Base-by-base conservation (phyloP, 2,329 filamentous ascomycete species). In the Pseudocercospora pini-densiflorae region DNA sequence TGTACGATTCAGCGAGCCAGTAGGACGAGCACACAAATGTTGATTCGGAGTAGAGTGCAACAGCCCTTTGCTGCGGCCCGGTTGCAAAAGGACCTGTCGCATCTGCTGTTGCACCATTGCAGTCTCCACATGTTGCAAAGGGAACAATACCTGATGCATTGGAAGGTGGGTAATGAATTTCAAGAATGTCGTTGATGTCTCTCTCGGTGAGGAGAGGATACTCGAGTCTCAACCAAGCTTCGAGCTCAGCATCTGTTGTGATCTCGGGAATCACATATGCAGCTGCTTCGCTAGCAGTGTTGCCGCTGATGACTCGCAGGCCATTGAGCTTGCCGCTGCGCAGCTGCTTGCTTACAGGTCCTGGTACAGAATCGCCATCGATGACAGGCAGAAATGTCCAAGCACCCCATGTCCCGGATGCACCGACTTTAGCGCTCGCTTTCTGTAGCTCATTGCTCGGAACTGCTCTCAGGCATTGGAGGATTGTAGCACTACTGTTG, bases 21-120 rank as follows among this genome's bases (percentile, higher is more conserved):
- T 87, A 87, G 0, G 83, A 81, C 0, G 86, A 83, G 72, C 87
- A 88, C 51, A 84, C 79, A 58, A 71, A 71, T 2, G 84, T 85
- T 0, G 82, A 78, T 74, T 89, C 86, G 51, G 82, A 84, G 68
- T 84, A 84, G 51, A 88, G 81, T 70, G 86, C 84, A 65, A 80
- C 77, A 12, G 81, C 83, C 23, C 82, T 33, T 55, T 64, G 62
- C 23, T 43, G 57, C 8, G 45, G 62, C 81, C 2, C 79, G 84
- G 49, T 80, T 79, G 40, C 79, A 77, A 24, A 58, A 19, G 62
- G 47, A 47, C 82, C 84, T 43, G 84, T 79, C 45, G 84, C 84
- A 23, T 87, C 75, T 1, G 86, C 84, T 4, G 80, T 87, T 0
- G 80, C 79, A 2, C 78, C 76, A 6, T 65, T 66, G 51, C 77